Percentiles rank a stretch among this genome's conserved stretches.
Conservation (phyloP, 805 yeast genomes). For the Candida adriatica region DNA sequence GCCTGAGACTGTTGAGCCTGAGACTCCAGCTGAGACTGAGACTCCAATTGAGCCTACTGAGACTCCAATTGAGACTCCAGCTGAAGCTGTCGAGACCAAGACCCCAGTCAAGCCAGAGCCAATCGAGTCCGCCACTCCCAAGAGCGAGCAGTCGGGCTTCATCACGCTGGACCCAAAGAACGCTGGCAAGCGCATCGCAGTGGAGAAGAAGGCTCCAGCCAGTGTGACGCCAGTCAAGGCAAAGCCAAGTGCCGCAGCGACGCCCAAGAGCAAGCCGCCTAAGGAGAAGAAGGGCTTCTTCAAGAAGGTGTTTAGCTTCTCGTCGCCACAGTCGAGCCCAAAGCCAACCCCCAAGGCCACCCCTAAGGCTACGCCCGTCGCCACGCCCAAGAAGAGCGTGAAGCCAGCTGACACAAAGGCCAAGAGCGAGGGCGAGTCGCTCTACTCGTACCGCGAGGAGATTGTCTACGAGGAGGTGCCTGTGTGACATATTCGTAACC, state of each 20-base stretch:
- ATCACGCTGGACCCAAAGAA: conserved; percentile 20
- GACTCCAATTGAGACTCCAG: conserved; percentile 3
- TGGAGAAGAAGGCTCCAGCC: conserved; percentile 2
- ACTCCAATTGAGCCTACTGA: conserved; percentile 1
- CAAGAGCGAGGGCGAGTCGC: conserved; percentile 10
- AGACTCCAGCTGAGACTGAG: conserved; percentile 6
- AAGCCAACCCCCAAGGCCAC: conserved; percentile 2
- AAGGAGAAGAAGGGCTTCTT: conserved; percentile 10
- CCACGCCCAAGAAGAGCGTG: conserved; percentile 4
- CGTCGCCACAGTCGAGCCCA: conserved; percentile 7
- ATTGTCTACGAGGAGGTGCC: conserved; percentile 17
- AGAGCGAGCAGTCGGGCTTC: conserved; percentile 1
- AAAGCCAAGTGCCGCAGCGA: conserved; percentile 6
- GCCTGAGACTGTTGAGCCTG: conserved; percentile 5
- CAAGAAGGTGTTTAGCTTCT: conserved; percentile 6
- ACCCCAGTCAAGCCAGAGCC: background rate
- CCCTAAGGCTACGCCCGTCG: conserved; percentile 2
- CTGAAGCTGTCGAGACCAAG: conserved; percentile 1
- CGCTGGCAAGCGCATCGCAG: conserved; percentile 7
- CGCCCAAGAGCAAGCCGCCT: conserved; percentile 1
- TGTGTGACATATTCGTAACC: conserved; percentile 1
- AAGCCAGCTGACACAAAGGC: conserved; percentile 5
- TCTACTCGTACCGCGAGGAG: conserved; percentile 20
- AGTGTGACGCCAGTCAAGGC: conserved; percentile 8
- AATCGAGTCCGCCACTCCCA: conserved; percentile 1